These are phyloP conservation scores for Geum urbanum DNA, from an alignment of 306 rosid species.

Conservation along the genomic window DNA sequence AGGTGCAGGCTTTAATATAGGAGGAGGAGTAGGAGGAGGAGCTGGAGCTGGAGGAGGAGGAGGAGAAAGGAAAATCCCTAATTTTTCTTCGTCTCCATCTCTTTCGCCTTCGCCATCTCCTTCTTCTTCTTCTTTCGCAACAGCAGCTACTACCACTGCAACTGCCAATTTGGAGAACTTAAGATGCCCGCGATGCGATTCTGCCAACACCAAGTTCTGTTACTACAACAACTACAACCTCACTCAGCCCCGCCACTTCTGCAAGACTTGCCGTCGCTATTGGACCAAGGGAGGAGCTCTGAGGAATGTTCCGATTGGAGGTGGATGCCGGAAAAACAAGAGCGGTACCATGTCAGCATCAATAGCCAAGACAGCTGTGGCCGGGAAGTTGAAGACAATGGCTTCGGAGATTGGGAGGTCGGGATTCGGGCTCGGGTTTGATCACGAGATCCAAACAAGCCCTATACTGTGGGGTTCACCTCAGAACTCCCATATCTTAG, in stretches of 20 bases:
- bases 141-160: conserved; percentile 16
- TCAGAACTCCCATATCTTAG: conserved; percentile 62
- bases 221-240: conserved; percentile 92
- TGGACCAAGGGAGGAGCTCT: conserved; percentile 87
- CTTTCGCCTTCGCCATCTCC: conserved; percentile 37
- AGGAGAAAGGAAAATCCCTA: conserved; percentile 56
- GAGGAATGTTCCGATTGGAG: conserved; percentile 67
- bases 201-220: conserved; percentile 85
- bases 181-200: conserved; percentile 73
- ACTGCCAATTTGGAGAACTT: conserved; percentile 45
- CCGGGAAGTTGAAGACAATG: conserved; percentile 51
- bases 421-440: conserved; percentile 37
- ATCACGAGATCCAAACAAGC: conserved; percentile 35
- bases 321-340: conserved; percentile 74
- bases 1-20: conserved; percentile 38
- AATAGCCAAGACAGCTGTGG: conserved; percentile 24
- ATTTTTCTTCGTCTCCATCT: conserved; percentile 35
- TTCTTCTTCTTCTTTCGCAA: conserved; percentile 21
- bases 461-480: conserved; percentile 92
- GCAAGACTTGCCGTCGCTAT: conserved; percentile 96
- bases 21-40: conserved; percentile 23
- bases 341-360: conserved; percentile 28
- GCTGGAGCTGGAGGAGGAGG: conserved; percentile 31
- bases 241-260: conserved; percentile 97
- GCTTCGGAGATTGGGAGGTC: conserved; percentile 55